phyloP scores from a whole-genome alignment of 2,329 filamentous ascomycete species.

The Colletotrichum tabaci region DNA sequence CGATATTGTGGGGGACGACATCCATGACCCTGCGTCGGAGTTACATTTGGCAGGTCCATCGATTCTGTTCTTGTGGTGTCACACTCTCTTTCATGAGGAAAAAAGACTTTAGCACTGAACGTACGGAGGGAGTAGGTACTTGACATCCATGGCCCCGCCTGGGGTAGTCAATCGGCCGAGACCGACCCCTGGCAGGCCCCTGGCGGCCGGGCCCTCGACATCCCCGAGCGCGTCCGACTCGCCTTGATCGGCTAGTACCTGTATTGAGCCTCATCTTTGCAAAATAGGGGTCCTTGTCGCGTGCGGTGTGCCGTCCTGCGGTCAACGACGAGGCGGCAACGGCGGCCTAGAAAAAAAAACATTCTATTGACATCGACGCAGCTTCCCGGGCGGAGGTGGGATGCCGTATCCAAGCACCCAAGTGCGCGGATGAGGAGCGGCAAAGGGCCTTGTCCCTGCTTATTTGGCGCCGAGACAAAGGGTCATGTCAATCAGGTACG shows the following conservation, averaged over 20 bases:
- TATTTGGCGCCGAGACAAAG: constrained; percentile 29
- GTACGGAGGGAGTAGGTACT: too few relatives aligned
- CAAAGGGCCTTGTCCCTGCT: constrained; percentile 19
- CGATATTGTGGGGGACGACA: constrained; percentile 17
- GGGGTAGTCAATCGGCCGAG: constrained; percentile 34
- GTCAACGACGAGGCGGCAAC: neutral
- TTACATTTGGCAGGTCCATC: constrained; percentile 14
- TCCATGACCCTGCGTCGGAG: neutral
- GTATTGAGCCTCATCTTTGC: constrained; percentile 22
- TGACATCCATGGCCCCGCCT: constrained; percentile 1
- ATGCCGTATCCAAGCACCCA: constrained; percentile 15
- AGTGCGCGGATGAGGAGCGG: constrained; percentile 11
- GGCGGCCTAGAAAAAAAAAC: neutral
- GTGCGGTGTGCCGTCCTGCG: neutral
- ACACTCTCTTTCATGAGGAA: constrained; percentile 25
- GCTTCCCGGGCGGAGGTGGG: neutral
- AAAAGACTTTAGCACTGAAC: constrained; percentile 9
- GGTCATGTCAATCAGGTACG: constrained; percentile 33
- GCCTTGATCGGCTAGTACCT: neutral
- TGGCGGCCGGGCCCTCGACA: neutral
- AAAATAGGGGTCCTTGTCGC: constrained; percentile 13
- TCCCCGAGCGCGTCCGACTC: constrained; percentile 25
- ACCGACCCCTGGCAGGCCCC: constrained; percentile 17
- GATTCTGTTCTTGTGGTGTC: neutral
- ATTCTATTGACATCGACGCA: neutral